Base-by-base conservation (phyloP, 441 rosid species). In the Corymbia citriodora region DNA sequence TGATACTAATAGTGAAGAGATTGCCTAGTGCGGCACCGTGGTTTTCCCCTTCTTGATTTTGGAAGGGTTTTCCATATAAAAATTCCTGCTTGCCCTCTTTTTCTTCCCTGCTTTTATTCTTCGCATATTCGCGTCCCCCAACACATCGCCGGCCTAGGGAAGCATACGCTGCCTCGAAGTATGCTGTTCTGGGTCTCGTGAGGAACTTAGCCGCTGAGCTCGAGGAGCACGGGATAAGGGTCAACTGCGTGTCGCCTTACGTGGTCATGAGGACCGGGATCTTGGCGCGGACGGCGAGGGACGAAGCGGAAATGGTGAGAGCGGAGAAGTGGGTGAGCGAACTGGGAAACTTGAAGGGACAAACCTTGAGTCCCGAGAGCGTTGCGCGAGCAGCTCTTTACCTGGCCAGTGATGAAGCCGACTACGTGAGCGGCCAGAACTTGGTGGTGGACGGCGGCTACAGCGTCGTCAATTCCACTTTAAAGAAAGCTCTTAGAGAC, bases 161-260 rank as follows among this genome's bases (percentile, higher is more conserved):
- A 55, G 63, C 92, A 12, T 95, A 94, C 53, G 89, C 91, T 5
- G 92, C 92, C 9, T 88, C 94, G 1, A 93, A 93, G 89, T 88
- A 91, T 31, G 93, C 93, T 4, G 91, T 94, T 2, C 7, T 90
- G 50, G 96, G 95, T 21, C 89, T 92, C 5, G 91, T 93, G 1
- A 91, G 79, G 68, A 92, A 89, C 89, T 87, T 94, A 79, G 90
- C 93, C 8, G 91, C 91, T 5, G 94, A 95, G 91, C 88, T 94
- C 0, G 95, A 94, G 27, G 92, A 90, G 15, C 90, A 90, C 18
- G 94, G 94, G 11, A 90, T 95, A 29, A 90, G 95, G 48, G 94
- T 95, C 7, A 94, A 95, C n/a, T 92, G 93, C 31, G 27, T 95
- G 40, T 93, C 94, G 1, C 95, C 96, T n/a, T 94, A n/a, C 18